Conservation (phyloP, 2,329 filamentous ascomycete genomes). For the Fusarium proliferatum region DNA sequence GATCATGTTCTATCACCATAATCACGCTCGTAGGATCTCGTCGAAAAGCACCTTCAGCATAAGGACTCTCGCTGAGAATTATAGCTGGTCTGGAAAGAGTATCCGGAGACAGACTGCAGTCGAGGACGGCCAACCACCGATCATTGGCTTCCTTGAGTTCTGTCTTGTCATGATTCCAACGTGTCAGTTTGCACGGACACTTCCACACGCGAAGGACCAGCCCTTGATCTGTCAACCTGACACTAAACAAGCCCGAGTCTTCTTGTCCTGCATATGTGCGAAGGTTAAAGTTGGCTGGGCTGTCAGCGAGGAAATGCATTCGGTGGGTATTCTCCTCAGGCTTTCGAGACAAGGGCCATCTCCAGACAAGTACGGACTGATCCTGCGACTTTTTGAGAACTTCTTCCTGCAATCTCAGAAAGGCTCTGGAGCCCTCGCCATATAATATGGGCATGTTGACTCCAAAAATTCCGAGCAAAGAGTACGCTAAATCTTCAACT, state of each 20-base stretch:
- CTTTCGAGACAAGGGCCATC: constrained; percentile 30
- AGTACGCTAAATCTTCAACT: constrained; percentile 50
- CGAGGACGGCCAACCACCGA: constrained; percentile 44
- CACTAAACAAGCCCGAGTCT: constrained; percentile 36
- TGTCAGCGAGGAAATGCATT: constrained; percentile 43
- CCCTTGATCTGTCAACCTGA: constrained; percentile 39
- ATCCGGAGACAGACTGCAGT: constrained; percentile 44
- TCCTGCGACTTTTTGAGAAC: constrained; percentile 50
- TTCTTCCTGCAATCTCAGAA: constrained; percentile 50
- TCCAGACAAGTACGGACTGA: constrained; percentile 50
- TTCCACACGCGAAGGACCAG: constrained; percentile 44
- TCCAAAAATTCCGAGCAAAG: constrained; percentile 50
- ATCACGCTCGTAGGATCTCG: constrained; percentile 41
- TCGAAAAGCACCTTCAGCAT: constrained; percentile 33
- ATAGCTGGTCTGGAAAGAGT: constrained; percentile 43
- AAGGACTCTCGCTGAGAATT: constrained; percentile 39
- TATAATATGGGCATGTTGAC: constrained; percentile 53
- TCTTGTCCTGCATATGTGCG: constrained; percentile 43
- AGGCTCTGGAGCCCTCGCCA: constrained; percentile 50
- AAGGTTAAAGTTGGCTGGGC: constrained; percentile 42
- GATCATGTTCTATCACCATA: constrained; percentile 43
- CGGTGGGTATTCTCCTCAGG: constrained; percentile 28
- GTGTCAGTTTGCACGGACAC: constrained; percentile 40
- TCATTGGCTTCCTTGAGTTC: constrained; percentile 35
- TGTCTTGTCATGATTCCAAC: constrained; percentile 39